Evolutionary conservation across 192 early-diverging fungal species (phyloP), one percentile per base, ranked within the genome.

Genomic region (Gamsiella multidivaricata): DNA sequence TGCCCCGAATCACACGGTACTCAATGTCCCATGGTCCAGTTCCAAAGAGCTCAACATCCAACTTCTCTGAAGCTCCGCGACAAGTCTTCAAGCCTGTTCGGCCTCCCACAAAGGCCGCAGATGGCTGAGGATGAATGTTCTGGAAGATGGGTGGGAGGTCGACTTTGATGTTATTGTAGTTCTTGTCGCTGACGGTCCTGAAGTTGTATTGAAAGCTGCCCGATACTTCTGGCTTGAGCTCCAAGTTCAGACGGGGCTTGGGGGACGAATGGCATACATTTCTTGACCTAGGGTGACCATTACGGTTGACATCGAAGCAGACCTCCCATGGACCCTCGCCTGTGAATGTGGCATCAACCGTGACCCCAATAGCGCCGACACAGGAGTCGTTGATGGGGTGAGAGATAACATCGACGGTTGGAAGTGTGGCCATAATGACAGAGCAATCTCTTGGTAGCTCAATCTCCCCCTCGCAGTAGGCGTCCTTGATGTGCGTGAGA

Each of bases 41-140:
- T 54, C 71, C 71, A 54, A 43, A 52, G 20, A 75, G 63, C n/a
- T 75, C 61, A 10, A 75, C 46, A 12, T 62, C 63, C 39, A 75
- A 20, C 14, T 46, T 32, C 42, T 65, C 47, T 6, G 63, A 64
- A 2, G 57, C 54, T 14, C 71, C 71, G 20, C 56, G 54, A 33
- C 71, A 75, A 52, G 71, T 49, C 31, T 58, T 65, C 26, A 73
- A 31, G 25, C 71, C 55, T 26, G 49, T 34, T 17, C 31, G 43
- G 31, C 46, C 37, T 20, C 26, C 28, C 28, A 54, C 43, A 50
- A 75, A 75, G 6, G 10, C 37, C 8, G 71, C 71, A 8, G 71
- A 75, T 14, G 71, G 71, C 41, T 75, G 71, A 32, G 71, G 71
- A 26, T 75, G 71, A 17, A 75, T 75, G 50, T 75, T 75, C 20